Evolutionary conservation across 2,329 filamentous ascomycete genomes (phyloP), one percentile per base, ranked within the genome.

Genomic region (Hawksworthiomyces lignivorus): DNA sequence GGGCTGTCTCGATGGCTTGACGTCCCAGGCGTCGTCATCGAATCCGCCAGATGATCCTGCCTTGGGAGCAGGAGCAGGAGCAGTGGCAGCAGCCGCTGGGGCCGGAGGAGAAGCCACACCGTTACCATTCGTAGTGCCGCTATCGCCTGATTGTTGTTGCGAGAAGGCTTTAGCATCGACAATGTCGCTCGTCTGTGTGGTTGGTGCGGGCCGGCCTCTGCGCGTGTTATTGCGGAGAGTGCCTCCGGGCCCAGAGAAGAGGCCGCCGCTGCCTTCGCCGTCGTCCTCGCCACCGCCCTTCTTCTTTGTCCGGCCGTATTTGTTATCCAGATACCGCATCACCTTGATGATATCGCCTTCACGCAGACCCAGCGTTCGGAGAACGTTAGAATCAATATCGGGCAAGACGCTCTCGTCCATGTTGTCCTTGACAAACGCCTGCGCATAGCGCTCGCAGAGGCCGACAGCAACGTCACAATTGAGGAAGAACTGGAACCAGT

Each of bases 401-500:
- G 88, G 84, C 45, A 97, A 65, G 29, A 95, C 82, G 48, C 86
- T 89, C 61, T 96, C 89, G 50, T 94, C 89, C 87, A 98, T 97
- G 19, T 89, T 92, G 57, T 98, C 92, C 56, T 82, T 82, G 36
- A 77, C 63, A 57, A 98, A 98, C 3, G 87, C 87, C 56, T 88
- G 85, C 2, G 89, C 82, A 57, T 98, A 98, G 41, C 92, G 78
- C 63, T 97, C 90, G 62, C 92, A 98, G 34, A 95, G 81, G 45
- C 94, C 87, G 36, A 90, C 86, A 33, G 88, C 84, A 53, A 97
- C 87, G 35, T 94, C 90, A 59, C 88, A 94, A 49, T 82, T 80
- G 30, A 98, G 68, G 71, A 98, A 98, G 67, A 98, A 97, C 58
- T 96, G 88, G 56, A 98, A 98, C 92, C 92, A 98, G 60, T 98